Evolutionary conservation across 1,284 basidiomycete genomes (phyloP).

Genomic region (Pseudozyma flocculosa): DNA sequence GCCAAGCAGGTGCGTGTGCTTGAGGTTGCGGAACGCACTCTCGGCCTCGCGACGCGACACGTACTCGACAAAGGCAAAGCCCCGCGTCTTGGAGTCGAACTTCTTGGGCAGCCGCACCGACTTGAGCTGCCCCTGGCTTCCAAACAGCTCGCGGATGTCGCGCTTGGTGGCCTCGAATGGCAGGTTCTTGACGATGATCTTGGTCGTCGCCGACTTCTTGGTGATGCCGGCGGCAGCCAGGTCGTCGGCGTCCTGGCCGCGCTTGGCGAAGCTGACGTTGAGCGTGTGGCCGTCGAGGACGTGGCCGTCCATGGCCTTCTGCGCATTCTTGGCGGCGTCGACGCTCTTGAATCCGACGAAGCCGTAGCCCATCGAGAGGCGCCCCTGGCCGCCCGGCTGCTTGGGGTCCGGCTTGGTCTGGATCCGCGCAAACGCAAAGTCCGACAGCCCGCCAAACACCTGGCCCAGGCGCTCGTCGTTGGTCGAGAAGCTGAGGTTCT

Average conservation of each 20-base stretch:
- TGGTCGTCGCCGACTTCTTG: conserved; percentile 45
- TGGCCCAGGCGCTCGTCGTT: conserved; percentile 71
- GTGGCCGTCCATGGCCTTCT: conserved; percentile 76
- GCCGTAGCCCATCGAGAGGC: conserved; percentile 89
- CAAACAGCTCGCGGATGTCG: conserved; percentile 75
- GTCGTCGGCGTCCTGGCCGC: conserved; percentile 69
- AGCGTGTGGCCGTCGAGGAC: conserved; percentile 84
- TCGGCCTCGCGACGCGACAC: conserved; percentile 49
- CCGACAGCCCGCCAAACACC: conserved; percentile 75
- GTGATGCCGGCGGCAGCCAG: conserved; percentile 54
- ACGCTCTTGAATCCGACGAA: conserved; percentile 85
- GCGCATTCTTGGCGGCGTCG: conserved; percentile 74
- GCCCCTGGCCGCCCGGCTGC: conserved; percentile 28
- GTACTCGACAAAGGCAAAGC: conserved; percentile 89
- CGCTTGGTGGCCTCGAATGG: conserved; percentile 94
- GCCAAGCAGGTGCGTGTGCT: conserved; percentile 92
- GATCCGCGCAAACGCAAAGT: conserved; percentile 83
- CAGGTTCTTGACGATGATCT: conserved; percentile 89
- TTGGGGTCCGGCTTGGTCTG: conserved; percentile 83
- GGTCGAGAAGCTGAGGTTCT: conserved; percentile 90
- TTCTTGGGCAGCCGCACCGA: conserved; percentile 64
- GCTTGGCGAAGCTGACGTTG: conserved; percentile 80
- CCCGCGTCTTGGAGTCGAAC: conserved; percentile 69
- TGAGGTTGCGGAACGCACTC: conserved; percentile 61
- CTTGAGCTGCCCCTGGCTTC: conserved; percentile 78